These are phyloP conservation scores for Nakazawaea pomicola DNA, from an alignment of 805 yeast species.

Conservation along the genomic window DNA sequence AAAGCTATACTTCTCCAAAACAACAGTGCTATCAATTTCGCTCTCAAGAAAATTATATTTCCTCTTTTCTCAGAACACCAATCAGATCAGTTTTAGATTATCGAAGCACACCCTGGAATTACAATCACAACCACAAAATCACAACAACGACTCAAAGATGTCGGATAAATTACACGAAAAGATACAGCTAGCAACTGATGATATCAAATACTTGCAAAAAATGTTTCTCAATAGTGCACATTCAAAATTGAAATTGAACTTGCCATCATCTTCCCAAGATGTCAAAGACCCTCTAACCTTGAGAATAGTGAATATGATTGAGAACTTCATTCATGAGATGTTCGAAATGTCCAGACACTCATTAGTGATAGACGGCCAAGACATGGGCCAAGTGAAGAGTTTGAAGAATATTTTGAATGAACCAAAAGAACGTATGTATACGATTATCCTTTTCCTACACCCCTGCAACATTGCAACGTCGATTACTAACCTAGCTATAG, in stretches of 20 bases:
- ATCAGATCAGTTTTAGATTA: conserved; percentile 12
- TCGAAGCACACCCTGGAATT: too few species aligned
- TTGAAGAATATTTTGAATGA: conserved; percentile 20
- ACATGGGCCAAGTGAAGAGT: conserved; percentile 24
- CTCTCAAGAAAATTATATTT: too few species aligned
- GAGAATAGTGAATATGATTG: conserved; percentile 37
- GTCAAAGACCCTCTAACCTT: conserved; percentile 40
- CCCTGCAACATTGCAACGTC: neutral
- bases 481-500: conserved; percentile 14
- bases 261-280: conserved; percentile 31
- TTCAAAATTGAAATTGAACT: conserved; percentile 41
- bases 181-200: conserved; percentile 47
- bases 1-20: too few species aligned
- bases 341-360: conserved; percentile 56
- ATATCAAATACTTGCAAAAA: conserved; percentile 43
- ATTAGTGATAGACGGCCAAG: conserved; percentile 53
- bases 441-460: neutral
- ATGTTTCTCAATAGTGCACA: conserved; percentile 37
- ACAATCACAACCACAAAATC: too few species aligned
- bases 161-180: conserved; percentile 34
- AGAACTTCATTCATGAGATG: conserved; percentile 42
- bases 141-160: too few species aligned
- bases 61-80: too few species aligned
- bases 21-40: too few species aligned
- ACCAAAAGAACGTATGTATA: conserved; percentile 17